phyloP scores from a whole-genome alignment of 1,139 yeast genomes.

The Yamadazyma atmosphaerica region DNA sequence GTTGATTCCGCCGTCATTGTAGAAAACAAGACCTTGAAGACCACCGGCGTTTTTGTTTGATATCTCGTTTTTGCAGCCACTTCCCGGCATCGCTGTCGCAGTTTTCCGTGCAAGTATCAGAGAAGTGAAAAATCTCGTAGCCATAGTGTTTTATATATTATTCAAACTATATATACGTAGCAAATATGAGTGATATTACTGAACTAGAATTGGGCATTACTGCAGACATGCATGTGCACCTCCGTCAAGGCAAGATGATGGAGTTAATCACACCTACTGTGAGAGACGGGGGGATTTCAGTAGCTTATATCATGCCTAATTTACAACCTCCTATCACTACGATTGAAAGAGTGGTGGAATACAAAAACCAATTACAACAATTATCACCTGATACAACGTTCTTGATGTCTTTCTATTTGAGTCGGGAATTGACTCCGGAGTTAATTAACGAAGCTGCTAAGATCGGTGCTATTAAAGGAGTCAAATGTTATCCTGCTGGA shows the following conservation, averaged over 20 bases:
- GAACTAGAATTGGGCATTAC: constrained; percentile 72
- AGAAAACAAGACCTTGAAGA: constrained; percentile 13
- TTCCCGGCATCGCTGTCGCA: not conserved
- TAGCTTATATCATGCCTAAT: constrained; percentile 96
- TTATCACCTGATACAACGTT: constrained; percentile 84
- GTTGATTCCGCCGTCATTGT: constrained; percentile 18
- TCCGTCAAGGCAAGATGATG: constrained; percentile 93
- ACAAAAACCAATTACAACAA: constrained; percentile 62
- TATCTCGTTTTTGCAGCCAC: not conserved
- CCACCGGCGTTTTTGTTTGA: constrained; percentile 6
- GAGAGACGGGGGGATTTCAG: constrained; percentile 84
- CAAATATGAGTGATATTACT: constrained; percentile 18
- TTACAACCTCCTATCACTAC: constrained; percentile 89
- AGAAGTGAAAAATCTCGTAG: not conserved
- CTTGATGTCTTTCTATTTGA: constrained; percentile 85
- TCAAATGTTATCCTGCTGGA: constrained; percentile 97
- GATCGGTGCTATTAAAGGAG: constrained; percentile 71
- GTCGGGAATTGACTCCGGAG: constrained; percentile 80
- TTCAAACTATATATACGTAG: not conserved
- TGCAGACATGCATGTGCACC: constrained; percentile 95
- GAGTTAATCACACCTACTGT: constrained; percentile 88
- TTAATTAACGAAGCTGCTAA: constrained; percentile 78
- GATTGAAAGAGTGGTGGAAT: constrained; percentile 68
- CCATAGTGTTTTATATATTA: too few species aligned
- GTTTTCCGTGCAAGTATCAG: not conserved